Base-by-base conservation (phyloP, 768 basidiomycete species). In the Agaricus subrufescens region DNA sequence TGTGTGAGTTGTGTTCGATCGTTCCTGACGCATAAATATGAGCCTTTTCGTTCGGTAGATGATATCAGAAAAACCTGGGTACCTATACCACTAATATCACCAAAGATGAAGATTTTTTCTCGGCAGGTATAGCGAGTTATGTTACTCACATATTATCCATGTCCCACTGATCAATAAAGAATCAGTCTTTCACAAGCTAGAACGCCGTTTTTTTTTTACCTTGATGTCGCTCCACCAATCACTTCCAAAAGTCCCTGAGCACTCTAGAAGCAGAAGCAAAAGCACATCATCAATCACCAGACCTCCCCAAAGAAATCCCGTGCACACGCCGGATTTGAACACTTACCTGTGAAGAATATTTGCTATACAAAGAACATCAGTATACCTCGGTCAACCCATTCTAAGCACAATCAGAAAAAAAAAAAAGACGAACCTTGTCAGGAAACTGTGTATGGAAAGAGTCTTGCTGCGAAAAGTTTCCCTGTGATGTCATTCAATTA, bases 181-280 rank as follows among this genome's bases (percentile, higher is more conserved):
- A 34, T 1, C 7, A 11, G 7, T 6, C 11, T 34, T 19, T 19
- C 19, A 19, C 19, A 19, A 19, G 19, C 34, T 4, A 31, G 31
- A 34, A 3, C 7, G 3, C 7, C 4, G 11, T 2, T 4, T 6
- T 34, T 34, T 34, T 34, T 34, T 34, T 70, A 82, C 86, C 78
- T 89, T 89, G 69, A 89, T 81, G 60, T 89, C 85, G 52, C 70
- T 73, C 87, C 87, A 90, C 86, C 86, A 89, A 64, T 89, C 83
- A 14, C 76, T 75, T 27, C 84, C 83, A 59, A 77, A 67, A 0
- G 73, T 75, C 5, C 87, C 86, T 3, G 81, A 69, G 63, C 88
- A 89, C 66, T 89, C 87, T 62, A 71, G 12, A 27, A 6, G 7
- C 49, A 47, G 8, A 11, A 14, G 38, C 30, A 23, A n/a, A 5